Evolutionary conservation across 805 yeast species (phyloP).

Genomic region (Candida railenensis): DNA sequence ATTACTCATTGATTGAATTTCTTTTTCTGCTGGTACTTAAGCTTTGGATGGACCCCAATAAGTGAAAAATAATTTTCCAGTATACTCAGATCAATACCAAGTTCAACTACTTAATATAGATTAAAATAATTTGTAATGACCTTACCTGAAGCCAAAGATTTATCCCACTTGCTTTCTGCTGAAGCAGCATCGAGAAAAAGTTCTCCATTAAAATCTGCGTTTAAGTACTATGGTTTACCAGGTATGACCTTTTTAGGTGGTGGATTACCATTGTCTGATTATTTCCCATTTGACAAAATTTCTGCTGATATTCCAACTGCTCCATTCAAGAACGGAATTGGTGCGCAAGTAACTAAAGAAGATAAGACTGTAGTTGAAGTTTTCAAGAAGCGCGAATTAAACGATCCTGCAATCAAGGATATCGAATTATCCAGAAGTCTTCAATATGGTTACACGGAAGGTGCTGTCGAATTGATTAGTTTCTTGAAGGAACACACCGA

Average conservation of each 20-base stretch:
- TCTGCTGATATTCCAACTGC: conserved; percentile 71
- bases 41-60: too few relatives aligned
- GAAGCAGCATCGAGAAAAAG: conserved; percentile 77
- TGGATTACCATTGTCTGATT: conserved; percentile 87
- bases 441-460: conserved; percentile 88
- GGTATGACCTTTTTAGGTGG: conserved; percentile 89
- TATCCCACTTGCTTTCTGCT: conserved; percentile 68
- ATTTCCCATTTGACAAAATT: conserved; percentile 87
- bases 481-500: conserved; percentile 79
- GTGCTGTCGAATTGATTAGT: conserved; percentile 66
- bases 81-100: too few relatives aligned
- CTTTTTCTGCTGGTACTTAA: neutral
- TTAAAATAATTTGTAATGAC: too few relatives aligned
- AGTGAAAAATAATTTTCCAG: too few relatives aligned
- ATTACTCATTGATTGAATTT: neutral
- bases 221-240: conserved; percentile 72
- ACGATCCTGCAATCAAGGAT: conserved; percentile 34
- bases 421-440: conserved; percentile 80
- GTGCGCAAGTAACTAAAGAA: conserved; percentile 50
- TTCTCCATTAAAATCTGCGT: conserved; percentile 82
- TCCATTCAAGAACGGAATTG: conserved; percentile 78
- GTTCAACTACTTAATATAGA: too few relatives aligned
- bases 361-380: conserved; percentile 44
- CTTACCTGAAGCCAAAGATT: conserved; percentile 56
- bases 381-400: conserved; percentile 29